phyloP scores from a whole-genome alignment of 192 early-diverging fungal species.

The Endogone sp. region DNA sequence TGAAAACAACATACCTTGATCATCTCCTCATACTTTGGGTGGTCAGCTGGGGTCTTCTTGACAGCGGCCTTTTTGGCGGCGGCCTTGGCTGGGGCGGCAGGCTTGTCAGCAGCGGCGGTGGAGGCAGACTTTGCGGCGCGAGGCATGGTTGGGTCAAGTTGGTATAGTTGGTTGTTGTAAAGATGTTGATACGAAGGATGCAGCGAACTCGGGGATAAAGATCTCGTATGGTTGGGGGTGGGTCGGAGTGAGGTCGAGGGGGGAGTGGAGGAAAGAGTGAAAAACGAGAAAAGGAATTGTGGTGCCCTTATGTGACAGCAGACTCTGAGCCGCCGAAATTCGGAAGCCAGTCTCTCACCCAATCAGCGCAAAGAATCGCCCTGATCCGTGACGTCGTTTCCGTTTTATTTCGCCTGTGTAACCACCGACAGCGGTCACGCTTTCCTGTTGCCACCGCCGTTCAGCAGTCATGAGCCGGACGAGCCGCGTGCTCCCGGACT shows the following conservation, averaged over 20 bases:
- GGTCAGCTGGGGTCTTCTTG: constrained; percentile 33
- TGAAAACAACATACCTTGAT: constrained; percentile 18
- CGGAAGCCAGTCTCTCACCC: background rate
- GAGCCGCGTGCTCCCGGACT: background rate
- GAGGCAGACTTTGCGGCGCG: constrained; percentile 36
- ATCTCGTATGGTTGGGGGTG: background rate
- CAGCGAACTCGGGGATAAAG: background rate
- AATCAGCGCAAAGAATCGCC: background rate
- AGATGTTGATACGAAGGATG: constrained; percentile 1
- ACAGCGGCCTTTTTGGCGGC: constrained; percentile 24
- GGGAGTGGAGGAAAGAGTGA: constrained; percentile 10
- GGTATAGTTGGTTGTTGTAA: background rate
- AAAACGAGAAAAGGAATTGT: constrained; percentile 9
- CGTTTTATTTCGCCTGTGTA: background rate
- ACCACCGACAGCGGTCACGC: background rate
- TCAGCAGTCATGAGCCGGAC: background rate
- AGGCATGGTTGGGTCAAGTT: constrained; percentile 23
- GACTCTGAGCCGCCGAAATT: background rate
- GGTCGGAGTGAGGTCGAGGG: background rate
- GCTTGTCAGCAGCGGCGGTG: constrained; percentile 19
- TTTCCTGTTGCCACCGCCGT: too few relatives aligned
- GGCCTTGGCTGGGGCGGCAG: constrained; percentile 21
- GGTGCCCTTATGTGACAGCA: background rate
- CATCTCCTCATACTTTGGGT: constrained; percentile 33
- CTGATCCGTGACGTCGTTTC: background rate